Conservation (phyloP, 306 rosid genomes). For the Phaseolus lunatus region DNA sequence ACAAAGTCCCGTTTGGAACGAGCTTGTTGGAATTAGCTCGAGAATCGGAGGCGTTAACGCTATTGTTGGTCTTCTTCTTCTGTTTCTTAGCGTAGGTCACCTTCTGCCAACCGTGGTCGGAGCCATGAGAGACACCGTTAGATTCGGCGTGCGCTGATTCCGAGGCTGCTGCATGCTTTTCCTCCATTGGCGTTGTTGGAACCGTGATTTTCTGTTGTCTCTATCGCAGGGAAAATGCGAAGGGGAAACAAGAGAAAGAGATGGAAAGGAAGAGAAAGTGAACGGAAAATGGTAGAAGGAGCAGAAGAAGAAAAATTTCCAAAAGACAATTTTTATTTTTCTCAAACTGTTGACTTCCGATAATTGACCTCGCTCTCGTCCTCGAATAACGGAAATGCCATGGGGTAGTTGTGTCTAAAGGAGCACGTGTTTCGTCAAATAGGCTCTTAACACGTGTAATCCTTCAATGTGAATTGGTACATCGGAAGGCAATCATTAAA, state of each 20-base stretch:
- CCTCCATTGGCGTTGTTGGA: constrained; percentile 58
- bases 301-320: background rate
- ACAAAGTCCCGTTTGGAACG: constrained; percentile 42
- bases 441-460: constrained; percentile 35
- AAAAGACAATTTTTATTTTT: constrained; percentile 9
- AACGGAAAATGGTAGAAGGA: constrained; percentile 18
- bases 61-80: constrained; percentile 65
- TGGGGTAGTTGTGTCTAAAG: constrained; percentile 45
- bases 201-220: background rate
- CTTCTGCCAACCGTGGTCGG: constrained; percentile 97
- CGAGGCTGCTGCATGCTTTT: constrained; percentile 33
- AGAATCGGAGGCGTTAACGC: constrained; percentile 45
- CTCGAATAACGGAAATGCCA: constrained; percentile 52
- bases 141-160: constrained; percentile 36
- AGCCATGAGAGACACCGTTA: constrained; percentile 33
- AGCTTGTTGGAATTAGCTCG: constrained; percentile 46
- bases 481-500: too few species aligned
- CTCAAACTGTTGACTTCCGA: constrained; percentile 49
- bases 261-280: constrained; percentile 31
- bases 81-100: constrained; percentile 84
- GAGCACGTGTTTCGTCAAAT: constrained; percentile 52
- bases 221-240: constrained; percentile 27
- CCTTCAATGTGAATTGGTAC: too few species aligned
- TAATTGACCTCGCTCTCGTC: constrained; percentile 45
- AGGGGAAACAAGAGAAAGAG: background rate